Conservation (phyloP, 2,329 filamentous ascomycete species). For the Xylaria polymorpha region DNA sequence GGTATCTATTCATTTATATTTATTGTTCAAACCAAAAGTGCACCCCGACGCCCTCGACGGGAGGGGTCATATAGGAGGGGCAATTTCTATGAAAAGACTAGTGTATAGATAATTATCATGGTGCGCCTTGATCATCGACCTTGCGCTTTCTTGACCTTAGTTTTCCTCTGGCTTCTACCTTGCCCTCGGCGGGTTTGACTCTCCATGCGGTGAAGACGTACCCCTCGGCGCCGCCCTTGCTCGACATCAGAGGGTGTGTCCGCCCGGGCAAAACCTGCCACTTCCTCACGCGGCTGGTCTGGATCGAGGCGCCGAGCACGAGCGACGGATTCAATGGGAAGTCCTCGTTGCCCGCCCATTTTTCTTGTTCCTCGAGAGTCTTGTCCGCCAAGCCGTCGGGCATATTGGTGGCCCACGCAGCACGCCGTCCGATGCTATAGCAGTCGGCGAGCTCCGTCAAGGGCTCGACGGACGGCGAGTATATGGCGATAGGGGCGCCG, state of each 20-base stretch:
- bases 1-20: slow-evolving; percentile 28
- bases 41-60: background rate
- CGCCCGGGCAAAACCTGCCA: slow-evolving; percentile 94
- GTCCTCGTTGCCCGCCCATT: slow-evolving; percentile 72
- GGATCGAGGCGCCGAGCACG: slow-evolving; percentile 80
- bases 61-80: background rate
- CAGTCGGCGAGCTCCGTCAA: slow-evolving; percentile 81
- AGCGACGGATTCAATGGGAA: slow-evolving; percentile 91
- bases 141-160: slow-evolving; percentile 76
- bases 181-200: slow-evolving; percentile 82
- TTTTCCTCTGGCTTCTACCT: slow-evolving; percentile 84
- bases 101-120: slow-evolving; percentile 18
- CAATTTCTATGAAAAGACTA: slow-evolving; percentile 6
- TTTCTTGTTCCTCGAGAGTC: slow-evolving; percentile 62
- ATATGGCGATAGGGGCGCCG: slow-evolving; percentile 86
- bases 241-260: slow-evolving; percentile 95
- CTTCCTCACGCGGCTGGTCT: slow-evolving; percentile 79
- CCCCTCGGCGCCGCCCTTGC: slow-evolving; percentile 86
- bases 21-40: background rate
- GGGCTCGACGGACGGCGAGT: slow-evolving; percentile 83
- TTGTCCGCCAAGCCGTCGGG: slow-evolving; percentile 60
- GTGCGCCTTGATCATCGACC: slow-evolving; percentile 38
- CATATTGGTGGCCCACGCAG: slow-evolving; percentile 74
- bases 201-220: slow-evolving; percentile 88
- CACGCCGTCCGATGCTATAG: slow-evolving; percentile 82